Conservation (phyloP, 305 asterid genomes). For the Rubia peregrina region DNA sequence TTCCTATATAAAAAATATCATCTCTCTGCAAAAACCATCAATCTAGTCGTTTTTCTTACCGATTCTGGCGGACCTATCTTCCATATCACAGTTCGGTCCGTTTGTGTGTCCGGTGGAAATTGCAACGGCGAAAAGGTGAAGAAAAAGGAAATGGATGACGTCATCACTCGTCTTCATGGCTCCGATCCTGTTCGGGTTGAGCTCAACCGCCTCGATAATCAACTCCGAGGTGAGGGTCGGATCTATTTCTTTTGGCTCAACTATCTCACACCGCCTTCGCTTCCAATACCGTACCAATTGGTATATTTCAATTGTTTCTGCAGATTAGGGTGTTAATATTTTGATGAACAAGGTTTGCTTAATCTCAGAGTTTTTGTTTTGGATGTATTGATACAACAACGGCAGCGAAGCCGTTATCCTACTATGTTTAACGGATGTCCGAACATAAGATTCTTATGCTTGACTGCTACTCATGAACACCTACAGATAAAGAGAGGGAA, state of each 20-base stretch:
- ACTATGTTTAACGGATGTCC: background rate
- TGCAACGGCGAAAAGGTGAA: slow-evolving; percentile 31
- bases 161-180: slow-evolving; percentile 67
- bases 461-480: slow-evolving; percentile 19
- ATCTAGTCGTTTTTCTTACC: background rate
- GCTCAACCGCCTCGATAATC: slow-evolving; percentile 91
- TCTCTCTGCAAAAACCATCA: background rate
- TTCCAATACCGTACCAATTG: too few species aligned
- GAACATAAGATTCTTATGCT: slow-evolving; percentile 14
- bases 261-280: too few species aligned
- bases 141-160: slow-evolving; percentile 67
- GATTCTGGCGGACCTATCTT: background rate
- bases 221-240: slow-evolving; percentile 45
- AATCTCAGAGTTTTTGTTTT: background rate
- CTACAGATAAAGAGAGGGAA: slow-evolving; percentile 78
- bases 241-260: background rate
- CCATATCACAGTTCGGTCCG: background rate
- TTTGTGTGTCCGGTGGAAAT: background rate
- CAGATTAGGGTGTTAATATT: background rate
- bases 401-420: background rate
- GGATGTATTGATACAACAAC: background rate
- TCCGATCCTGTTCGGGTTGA: slow-evolving; percentile 92
- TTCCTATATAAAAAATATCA: background rate
- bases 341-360: background rate
- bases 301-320: background rate